These are phyloP conservation scores for Micractinium sp. DNA, from an alignment of 139 green algal genomes.

Conservation along the genomic window DNA sequence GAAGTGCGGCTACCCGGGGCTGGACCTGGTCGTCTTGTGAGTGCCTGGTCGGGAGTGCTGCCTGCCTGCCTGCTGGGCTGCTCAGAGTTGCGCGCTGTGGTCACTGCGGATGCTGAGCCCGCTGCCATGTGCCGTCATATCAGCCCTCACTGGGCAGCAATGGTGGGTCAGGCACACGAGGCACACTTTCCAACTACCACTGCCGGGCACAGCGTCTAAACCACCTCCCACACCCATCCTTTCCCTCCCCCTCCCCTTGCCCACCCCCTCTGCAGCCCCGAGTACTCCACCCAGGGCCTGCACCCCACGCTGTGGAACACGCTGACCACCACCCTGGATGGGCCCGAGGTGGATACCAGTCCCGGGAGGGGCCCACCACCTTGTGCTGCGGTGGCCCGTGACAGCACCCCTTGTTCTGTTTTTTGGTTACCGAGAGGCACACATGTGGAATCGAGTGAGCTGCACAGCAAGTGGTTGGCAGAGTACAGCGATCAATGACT, in stretches of 20 bases:
- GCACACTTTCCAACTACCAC: background rate
- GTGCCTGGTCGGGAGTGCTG: background rate
- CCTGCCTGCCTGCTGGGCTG: background rate
- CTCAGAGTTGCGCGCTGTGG: no score
- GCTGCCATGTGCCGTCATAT: no score
- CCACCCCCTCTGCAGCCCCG: background rate
- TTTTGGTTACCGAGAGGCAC: no score
- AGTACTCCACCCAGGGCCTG: conserved; percentile 50
- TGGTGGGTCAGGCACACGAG: no score
- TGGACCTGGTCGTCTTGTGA: conserved; percentile 57
- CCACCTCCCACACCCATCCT: background rate
- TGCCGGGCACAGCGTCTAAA: background rate
- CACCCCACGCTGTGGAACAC: conserved; percentile 55
- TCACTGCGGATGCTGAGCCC: no score
- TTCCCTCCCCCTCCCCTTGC: background rate
- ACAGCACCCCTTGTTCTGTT: no score
- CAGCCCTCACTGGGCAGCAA: no score
- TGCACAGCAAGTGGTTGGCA: no score
- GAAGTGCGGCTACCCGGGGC: conserved; percentile 52
- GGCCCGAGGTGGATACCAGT: conserved; percentile 32
- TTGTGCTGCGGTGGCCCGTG: no score
- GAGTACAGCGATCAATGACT: conserved; percentile 42
- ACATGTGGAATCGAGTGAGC: no score
- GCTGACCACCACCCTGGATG: conserved; percentile 58
- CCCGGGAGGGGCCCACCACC: no score